Evolutionary conservation across 2,329 filamentous ascomycete genomes (phyloP), one percentile per base, ranked within the genome.

Genomic region (Aspergillus amoenus): DNA sequence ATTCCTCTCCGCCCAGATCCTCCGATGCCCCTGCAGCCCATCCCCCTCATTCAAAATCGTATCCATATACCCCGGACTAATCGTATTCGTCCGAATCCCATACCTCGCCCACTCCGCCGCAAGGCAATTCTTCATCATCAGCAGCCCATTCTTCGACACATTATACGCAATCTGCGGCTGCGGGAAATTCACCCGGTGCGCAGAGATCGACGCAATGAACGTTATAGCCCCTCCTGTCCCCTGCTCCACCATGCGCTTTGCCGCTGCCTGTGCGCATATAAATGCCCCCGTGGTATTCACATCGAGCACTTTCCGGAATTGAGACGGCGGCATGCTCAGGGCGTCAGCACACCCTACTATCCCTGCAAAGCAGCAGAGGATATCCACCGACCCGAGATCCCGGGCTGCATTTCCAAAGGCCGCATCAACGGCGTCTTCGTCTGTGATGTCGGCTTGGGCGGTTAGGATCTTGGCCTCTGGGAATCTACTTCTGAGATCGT

Each of bases 1-100:
- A 66, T 86, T 85, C 57, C 84, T 73, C 37, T 73, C 75, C 22
- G 77, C 77, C 87, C 86, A 89, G 1, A 79, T 76, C 37, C 73
- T 74, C 57, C 82, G 76, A 41, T 79, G 81, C 27, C 77, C 76
- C 8, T 78, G 78, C 46, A 89, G 68, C 1, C 82, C 83, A 3
- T 81, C 79, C 0, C 86, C 86, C 61, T 86, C 85, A 65, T 91
- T 91, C 47, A 91, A 73, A 8, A 89, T 82, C 2, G 88, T 90
- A 67, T 90, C 88, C 84, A 91, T 90, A 64, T 92, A 91, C 2
- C 88, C 88, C 0, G 89, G 89, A 32, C 81, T 85, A 44, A 92
- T 80, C 15, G 79, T 83, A 64, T 92, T 92, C 6, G 89, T 86
- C 2, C 86, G 75, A 59, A 92, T 89, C 0, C 89, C 88, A 67